phyloP scores from a whole-genome alignment of 257 asterid species.

The Capsicum rhomboideum region DNA sequence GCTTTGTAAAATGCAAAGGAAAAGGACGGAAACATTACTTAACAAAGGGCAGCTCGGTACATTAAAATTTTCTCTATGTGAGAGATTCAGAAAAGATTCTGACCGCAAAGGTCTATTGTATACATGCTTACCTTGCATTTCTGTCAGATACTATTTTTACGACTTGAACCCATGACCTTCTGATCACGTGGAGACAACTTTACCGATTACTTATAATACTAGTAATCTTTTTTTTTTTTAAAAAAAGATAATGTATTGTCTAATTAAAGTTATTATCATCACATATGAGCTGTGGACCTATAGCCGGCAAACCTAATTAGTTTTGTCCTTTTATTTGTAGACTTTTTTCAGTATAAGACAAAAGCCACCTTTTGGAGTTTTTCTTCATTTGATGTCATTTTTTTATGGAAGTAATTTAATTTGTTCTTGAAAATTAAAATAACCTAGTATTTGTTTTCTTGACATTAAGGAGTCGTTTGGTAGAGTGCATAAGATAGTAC shows the following conservation, averaged over 20 bases:
- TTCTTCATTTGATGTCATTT: not conserved
- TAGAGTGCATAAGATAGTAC: no score
- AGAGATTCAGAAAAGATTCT: no score
- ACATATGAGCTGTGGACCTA: no score
- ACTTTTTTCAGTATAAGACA: not conserved
- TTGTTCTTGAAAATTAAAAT: not conserved
- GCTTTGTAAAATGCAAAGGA: not conserved
- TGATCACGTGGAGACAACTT: no score
- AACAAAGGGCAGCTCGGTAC: no score
- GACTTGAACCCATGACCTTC: no score
- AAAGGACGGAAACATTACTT: not conserved
- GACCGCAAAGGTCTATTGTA: no score
- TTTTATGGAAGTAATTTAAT: not conserved
- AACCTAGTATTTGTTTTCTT: not conserved
- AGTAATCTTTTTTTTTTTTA: no score
- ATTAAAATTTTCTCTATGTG: no score
- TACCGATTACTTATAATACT: no score
- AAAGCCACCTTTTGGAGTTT: not conserved
- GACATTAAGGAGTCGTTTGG: not conserved
- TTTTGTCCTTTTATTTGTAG: not conserved
- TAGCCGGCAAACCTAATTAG: not conserved
- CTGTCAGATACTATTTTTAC: no score
- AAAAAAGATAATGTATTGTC: not conserved
- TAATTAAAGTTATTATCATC: not conserved
- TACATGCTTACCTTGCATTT: no score